A percentile compares a stretch with the other conserved stretches of the same genome.
phyloP scores from a whole-genome alignment of 1,284 basidiomycete genomes.

The Sporisorium sorghi region DNA sequence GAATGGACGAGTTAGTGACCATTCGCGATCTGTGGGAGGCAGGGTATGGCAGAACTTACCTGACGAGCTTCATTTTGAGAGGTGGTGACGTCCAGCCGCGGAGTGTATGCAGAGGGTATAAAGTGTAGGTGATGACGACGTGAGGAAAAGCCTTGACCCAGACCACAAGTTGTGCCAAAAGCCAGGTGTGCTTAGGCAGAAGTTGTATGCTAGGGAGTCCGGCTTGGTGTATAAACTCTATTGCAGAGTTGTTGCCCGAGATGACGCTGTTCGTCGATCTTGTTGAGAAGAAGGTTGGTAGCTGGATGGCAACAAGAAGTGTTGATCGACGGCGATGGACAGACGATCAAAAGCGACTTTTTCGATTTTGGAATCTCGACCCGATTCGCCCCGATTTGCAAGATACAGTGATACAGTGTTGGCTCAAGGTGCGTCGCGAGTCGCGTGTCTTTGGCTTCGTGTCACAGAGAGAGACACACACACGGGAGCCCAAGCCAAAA shows the following conservation, averaged over 20 bases:
- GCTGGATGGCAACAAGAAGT: conserved; percentile 1
- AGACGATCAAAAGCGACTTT: neutral
- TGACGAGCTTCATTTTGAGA: conserved; percentile 68
- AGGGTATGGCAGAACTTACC: conserved; percentile 34
- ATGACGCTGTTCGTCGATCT: neutral
- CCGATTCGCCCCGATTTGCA: neutral
- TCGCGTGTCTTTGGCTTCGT: conserved; percentile 10
- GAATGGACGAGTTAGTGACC: too few species aligned
- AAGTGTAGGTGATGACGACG: neutral
- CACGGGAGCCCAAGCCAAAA: too few species aligned
- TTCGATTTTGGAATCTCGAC: neutral
- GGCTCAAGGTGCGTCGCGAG: conserved; percentile 29
- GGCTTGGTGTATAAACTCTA: conserved; percentile 6
- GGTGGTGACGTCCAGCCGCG: neutral
- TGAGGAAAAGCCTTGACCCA: conserved; percentile 49
- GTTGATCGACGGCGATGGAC: conserved; percentile 2
- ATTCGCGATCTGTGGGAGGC: too few species aligned
- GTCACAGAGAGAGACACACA: neutral
- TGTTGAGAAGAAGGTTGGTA: neutral
- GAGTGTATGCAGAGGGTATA: neutral
- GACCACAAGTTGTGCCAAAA: too few species aligned
- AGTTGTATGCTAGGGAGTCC: conserved; percentile 38
- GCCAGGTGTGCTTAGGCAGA: neutral
- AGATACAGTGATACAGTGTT: too few species aligned
- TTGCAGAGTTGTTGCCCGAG: conserved; percentile 2